These are phyloP conservation scores for Sporisorium scitamineum DNA, from an alignment of 1,284 basidiomycete species.

Conservation along the genomic window DNA sequence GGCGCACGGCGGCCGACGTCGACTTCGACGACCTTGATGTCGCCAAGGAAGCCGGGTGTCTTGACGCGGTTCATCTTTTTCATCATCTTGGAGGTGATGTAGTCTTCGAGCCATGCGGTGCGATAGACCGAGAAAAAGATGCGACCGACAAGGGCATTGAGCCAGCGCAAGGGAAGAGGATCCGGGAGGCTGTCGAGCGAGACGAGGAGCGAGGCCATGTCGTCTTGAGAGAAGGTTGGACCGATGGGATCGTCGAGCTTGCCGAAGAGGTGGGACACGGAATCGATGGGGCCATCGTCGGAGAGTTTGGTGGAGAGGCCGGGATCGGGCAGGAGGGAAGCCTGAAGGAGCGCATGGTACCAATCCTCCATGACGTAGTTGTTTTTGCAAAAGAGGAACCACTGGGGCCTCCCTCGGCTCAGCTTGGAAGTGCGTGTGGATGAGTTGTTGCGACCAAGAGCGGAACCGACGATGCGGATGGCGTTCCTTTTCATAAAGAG, in stretches of 20 bases:
- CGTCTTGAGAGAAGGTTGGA: constrained; percentile 78
- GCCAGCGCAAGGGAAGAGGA: constrained; percentile 94
- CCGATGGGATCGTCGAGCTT: constrained; percentile 70
- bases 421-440: constrained; percentile 17
- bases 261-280: constrained; percentile 19
- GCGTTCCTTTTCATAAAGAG: constrained; percentile 67
- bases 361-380: constrained; percentile 79
- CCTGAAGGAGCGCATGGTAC: constrained; percentile 87
- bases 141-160: constrained; percentile 91
- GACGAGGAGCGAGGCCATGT: constrained; percentile 86
- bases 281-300: constrained; percentile 21
- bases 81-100: constrained; percentile 88
- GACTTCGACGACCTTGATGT: constrained; percentile 87
- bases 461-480: constrained; percentile 57
- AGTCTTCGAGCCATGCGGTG: constrained; percentile 81
- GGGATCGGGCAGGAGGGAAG: constrained; percentile 73
- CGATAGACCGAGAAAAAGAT: constrained; percentile 91
- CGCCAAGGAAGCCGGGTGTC: constrained; percentile 84
- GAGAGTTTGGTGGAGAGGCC: constrained; percentile 15
- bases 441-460: constrained; percentile 13
- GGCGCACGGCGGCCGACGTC: constrained; percentile 84
- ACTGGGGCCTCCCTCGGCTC: constrained; percentile 45
- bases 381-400: constrained; percentile 67
- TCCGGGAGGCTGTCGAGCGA: constrained; percentile 92
- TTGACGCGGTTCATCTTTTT: constrained; percentile 92